These are phyloP conservation scores for Polygonum maritimum DNA, from an alignment of 148 eudicot genomes.

Conservation along the genomic window DNA sequence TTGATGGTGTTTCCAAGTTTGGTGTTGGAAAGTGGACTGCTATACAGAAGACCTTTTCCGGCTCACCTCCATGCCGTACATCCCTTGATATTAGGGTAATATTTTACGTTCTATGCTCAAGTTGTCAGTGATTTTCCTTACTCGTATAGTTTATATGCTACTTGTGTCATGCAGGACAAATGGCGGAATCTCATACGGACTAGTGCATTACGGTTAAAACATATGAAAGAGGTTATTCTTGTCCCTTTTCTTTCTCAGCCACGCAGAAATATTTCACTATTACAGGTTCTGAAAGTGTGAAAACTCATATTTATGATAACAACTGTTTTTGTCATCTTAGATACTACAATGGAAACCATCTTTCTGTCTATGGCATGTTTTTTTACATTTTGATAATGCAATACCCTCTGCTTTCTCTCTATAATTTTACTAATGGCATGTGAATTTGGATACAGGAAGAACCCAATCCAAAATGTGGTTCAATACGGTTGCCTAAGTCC, in stretches of 20 bases:
- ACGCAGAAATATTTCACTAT: neutral
- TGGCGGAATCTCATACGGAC: conserved; percentile 71
- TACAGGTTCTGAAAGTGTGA: neutral
- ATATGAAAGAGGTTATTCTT: conserved; percentile 28
- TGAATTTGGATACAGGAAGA: conserved; percentile 3
- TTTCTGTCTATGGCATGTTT: neutral
- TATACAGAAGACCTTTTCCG: conserved; percentile 33
- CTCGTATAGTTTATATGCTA: neutral
- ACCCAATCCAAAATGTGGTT: neutral
- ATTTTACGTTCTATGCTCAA: neutral
- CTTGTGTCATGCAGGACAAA: conserved; percentile 44
- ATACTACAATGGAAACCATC: neutral
- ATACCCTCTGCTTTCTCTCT: neutral
- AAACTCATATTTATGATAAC: neutral
- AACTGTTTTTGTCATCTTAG: neutral
- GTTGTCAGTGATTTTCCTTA: neutral
- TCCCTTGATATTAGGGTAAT: conserved; percentile 65
- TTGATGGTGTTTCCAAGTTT: conserved; percentile 52
- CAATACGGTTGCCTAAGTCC: conserved; percentile 6
- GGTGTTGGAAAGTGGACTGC: conserved; percentile 68
- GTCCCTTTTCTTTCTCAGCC: neutral
- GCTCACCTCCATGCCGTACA: conserved; percentile 42
- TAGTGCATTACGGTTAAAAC: conserved; percentile 23
- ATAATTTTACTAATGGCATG: neutral
- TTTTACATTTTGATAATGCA: neutral